Base-by-base conservation (phyloP, 192 early-diverging fungal genomes). In the Coemansia aciculifera region DNA sequence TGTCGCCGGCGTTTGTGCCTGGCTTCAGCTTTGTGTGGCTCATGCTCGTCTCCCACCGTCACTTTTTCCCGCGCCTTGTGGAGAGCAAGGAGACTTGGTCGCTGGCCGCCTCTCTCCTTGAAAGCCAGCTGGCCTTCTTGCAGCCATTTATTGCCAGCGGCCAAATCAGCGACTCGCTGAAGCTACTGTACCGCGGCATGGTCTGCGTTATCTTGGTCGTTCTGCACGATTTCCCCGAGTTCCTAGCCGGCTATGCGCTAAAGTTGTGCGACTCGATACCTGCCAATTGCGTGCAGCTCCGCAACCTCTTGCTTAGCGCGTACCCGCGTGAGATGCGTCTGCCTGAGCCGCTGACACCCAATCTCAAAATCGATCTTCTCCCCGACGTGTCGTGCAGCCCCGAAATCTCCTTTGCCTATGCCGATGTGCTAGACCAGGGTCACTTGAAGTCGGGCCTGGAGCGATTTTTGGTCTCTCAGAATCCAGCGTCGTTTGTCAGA, bases 141-240 rank as follows among this genome's bases (percentile, higher is more conserved):
- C 88, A 86, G 32, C 97, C 97, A 27, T 94, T 93, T 72, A 79
- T 97, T 63, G 74, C 83, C 27, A 81, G 86, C 59, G 84, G 82
- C n/a, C 89, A 91, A 69, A 71, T 91, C 42, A 88, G 86, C 34
- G 88, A 91, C 34, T 90, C 91, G 6, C 86, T 89, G 21, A 90
- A 94, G 44, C 75, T 92, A 56, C 86, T 98, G 29, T 99, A 99
- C 85, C 87, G 87, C 62, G 95, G 94, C 13, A 91, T 93, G 8
- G 85, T 99, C 17, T 89, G 96, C 29, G 90, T 99, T 23, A 73
- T 99, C 31, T 82, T 99, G 29, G 91, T 99, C 9, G 75, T 99
- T 10, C 77, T 98, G 64, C 96, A 98, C 74, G 97, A 99, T 74
- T 98, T 94, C 74, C 97, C 97, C 15, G 97, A 99, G 80, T 99